phyloP scores from a whole-genome alignment of 83 land plant genomes.

The Thuja plicata region DNA sequence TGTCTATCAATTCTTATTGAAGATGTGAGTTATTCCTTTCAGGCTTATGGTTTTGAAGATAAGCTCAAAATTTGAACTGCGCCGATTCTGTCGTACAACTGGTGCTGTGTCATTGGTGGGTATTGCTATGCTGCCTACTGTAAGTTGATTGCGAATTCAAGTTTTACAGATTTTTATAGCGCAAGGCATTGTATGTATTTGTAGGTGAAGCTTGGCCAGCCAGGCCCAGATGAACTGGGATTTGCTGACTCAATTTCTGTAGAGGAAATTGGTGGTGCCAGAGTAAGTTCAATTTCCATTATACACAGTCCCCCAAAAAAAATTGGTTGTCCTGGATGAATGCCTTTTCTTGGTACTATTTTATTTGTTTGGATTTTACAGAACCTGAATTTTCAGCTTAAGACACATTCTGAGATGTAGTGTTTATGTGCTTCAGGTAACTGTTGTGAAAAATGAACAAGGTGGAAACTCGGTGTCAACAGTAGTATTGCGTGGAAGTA shows the following conservation, averaged over 20 bases:
- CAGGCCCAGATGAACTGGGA: conserved; percentile 90
- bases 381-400: not conserved
- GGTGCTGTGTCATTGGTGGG: conserved; percentile 87
- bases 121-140: not conserved
- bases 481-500: conserved; percentile 90
- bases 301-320: conserved; percentile 1
- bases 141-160: not conserved
- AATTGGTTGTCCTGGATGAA: not conserved
- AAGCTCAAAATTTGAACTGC: conserved; percentile 91
- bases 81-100: conserved; percentile 94
- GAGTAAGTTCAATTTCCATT: conserved; percentile 46
- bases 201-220: conserved; percentile 86
- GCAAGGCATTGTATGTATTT: not conserved
- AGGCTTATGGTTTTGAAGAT: conserved; percentile 98
- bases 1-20: not conserved
- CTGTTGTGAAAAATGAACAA: conserved; percentile 83
- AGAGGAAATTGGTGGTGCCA: conserved; percentile 92
- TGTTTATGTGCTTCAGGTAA: conserved; percentile 61
- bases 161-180: not conserved
- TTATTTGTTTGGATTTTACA: not conserved
- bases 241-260: conserved; percentile 90
- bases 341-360: not conserved
- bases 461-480: conserved; percentile 92
- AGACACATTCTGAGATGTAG: conserved; percentile 1
- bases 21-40: conserved; percentile 7